These are phyloP conservation scores for Tripterygium wilfordii DNA, from an alignment of 177 flowering plant genomes.

Conservation along the genomic window DNA sequence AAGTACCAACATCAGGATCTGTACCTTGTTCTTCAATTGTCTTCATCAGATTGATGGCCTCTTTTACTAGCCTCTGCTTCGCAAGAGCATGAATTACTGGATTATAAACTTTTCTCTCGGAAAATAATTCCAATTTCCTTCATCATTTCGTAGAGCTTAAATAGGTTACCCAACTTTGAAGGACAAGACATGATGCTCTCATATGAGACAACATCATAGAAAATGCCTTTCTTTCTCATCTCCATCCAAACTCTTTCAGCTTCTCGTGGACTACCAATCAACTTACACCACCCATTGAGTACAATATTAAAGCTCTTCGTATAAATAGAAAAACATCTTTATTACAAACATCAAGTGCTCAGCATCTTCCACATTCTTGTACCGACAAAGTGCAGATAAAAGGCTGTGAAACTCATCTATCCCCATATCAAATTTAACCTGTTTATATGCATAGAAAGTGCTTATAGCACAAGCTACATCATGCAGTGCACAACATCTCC, in stretches of 20 bases:
- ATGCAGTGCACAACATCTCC: conserved; percentile 68
- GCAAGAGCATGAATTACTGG: conserved; percentile 76
- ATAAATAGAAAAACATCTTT: conserved; percentile 41
- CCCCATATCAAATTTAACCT: conserved; percentile 44
- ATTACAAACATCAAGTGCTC: conserved; percentile 72
- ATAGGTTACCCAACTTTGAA: conserved; percentile 43
- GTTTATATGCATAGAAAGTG: conserved; percentile 59
- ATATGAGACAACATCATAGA: conserved; percentile 60
- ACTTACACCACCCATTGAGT: conserved; percentile 86
- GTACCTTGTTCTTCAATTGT: conserved; percentile 68
- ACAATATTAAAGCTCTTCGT: conserved; percentile 86
- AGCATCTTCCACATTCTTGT: conserved; percentile 84
- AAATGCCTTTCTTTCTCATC: conserved; percentile 54
- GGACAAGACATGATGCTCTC: conserved; percentile 65
- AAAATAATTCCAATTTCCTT: conserved; percentile 45
- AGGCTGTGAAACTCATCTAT: conserved; percentile 69
- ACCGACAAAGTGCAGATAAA: conserved; percentile 72
- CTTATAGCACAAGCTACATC: conserved; percentile 73
- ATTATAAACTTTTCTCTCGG: conserved; percentile 80
- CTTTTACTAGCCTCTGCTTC: conserved; percentile 49
- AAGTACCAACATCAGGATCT: conserved; percentile 53
- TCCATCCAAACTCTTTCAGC: conserved; percentile 74
- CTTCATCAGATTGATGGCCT: conserved; percentile 55
- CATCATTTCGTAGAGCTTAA: conserved; percentile 56
- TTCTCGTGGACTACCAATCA: conserved; percentile 45